Conservation (phyloP, 352 stramenopile species). For the Phytophthora cryptogea region DNA sequence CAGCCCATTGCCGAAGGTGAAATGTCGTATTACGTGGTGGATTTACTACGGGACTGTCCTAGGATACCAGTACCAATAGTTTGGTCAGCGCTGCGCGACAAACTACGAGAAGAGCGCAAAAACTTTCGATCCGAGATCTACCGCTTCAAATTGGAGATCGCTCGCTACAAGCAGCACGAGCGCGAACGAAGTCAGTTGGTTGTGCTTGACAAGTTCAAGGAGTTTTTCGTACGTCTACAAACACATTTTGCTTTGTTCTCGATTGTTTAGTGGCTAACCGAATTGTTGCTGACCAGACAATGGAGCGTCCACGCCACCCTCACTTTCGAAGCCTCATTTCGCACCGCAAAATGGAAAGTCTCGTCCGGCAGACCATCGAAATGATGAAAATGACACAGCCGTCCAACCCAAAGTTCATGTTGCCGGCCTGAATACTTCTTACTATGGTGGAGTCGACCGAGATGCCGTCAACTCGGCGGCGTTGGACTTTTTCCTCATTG, state of each 20-base stretch:
- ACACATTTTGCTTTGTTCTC: background rate
- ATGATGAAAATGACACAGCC: slow-evolving; percentile 50
- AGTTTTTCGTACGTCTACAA: slow-evolving; percentile 58
- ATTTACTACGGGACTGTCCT: slow-evolving; percentile 62
- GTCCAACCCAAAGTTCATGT: slow-evolving; percentile 43
- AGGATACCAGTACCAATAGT: slow-evolving; percentile 47
- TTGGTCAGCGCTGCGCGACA: slow-evolving; percentile 53
- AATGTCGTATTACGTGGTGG: slow-evolving; percentile 69
- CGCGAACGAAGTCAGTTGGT: slow-evolving; percentile 52
- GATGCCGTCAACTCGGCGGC: slow-evolving; percentile 25
- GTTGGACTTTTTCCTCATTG: slow-evolving; percentile 27
- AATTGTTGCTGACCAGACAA: slow-evolving; percentile 12
- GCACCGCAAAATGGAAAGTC: slow-evolving; percentile 59
- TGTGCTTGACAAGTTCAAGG: slow-evolving; percentile 68
- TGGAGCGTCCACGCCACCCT: slow-evolving; percentile 47
- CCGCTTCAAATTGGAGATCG: slow-evolving; percentile 59
- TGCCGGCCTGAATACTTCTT: slow-evolving; percentile 2
- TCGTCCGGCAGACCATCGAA: slow-evolving; percentile 65
- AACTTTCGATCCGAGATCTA: slow-evolving; percentile 68
- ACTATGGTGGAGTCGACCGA: slow-evolving; percentile 33
- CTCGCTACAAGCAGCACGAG: slow-evolving; percentile 59
- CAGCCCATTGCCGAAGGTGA: slow-evolving; percentile 41
- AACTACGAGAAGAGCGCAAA: slow-evolving; percentile 62
- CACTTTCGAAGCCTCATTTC: slow-evolving; percentile 73
- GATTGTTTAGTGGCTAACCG: background rate